Evolutionary conservation across 306 rosid genomes (phyloP), one percentile per base, ranked within the genome.

Genomic region (Quercus engelmannii): DNA sequence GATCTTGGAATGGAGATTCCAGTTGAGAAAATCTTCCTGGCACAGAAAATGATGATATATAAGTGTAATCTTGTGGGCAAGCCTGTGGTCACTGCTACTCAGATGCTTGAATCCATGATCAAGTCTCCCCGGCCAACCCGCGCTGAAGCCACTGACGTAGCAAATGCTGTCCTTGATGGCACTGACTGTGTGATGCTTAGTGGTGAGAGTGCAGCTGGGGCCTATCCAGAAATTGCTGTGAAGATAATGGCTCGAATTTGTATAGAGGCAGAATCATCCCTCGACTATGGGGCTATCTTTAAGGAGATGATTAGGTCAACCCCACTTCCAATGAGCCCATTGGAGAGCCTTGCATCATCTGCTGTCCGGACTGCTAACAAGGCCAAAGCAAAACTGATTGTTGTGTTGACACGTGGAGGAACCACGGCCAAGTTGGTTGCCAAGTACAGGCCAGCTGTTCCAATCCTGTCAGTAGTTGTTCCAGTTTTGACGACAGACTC

Each of bases 1-100:
- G 98, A 94, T 85, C 97, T 94, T 71, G 98, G 97, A 88, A 94
- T 94, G 98, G 98, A 94, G 84, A 94, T 94, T 62, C 98, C 98
- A 26, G 98, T 94, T 19, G 98, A 94, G 83, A 94, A 94, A 91
- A 94, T 94, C 59, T 94, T 94, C 74, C 86, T 94, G 80, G 97
- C 98, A 31, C 98, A 94, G 86, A 94, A 94, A 68, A 94, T 94
- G 98, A 94, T 94, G 98, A 94, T 94, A 80, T 94, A 94, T 57
- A 94, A 94, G 92, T 94, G 98, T 55, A 94, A 94, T 82, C 97
- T 92, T 77, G 96, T 83, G 74, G 98, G 98, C 68, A 94, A 94
- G 83, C 97, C 98, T 57, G 98, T 94, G 55, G 98, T 94, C 78
- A 94, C 98, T 77, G 98, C 98, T 73, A 94, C 98, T 51, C 98